phyloP scores from a whole-genome alignment of 371 early-diverging fungal species.

The Actinomortierella ambigua region DNA sequence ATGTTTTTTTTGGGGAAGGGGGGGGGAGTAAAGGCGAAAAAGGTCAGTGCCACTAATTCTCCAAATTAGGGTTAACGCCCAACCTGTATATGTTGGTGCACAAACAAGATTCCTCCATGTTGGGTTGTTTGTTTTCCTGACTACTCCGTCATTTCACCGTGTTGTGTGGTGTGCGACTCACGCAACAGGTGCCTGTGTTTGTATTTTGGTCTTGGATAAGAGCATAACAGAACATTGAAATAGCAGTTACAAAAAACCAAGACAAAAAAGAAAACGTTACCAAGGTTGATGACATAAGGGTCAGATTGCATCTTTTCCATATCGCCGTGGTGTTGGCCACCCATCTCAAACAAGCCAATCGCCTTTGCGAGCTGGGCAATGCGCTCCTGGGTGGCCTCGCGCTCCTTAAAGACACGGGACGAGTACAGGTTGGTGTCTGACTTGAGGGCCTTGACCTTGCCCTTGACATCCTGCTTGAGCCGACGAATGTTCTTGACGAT shows the following conservation, averaged over 20 bases:
- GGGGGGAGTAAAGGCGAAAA: too few relatives aligned
- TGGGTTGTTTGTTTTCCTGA: too few relatives aligned
- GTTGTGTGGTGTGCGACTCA: too few relatives aligned
- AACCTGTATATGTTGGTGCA: too few relatives aligned
- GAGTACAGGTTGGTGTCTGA: slow-evolving; percentile 35
- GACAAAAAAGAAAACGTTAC: slow-evolving; percentile 10
- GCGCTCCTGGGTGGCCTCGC: slow-evolving; percentile 35
- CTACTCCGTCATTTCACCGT: too few relatives aligned
- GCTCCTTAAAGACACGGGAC: slow-evolving; percentile 40
- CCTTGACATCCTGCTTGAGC: slow-evolving; percentile 42
- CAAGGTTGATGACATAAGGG: slow-evolving; percentile 38
- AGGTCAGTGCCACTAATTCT: too few relatives aligned
- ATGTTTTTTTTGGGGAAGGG: too few relatives aligned
- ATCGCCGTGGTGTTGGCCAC: slow-evolving; percentile 32
- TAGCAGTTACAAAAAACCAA: background rate
- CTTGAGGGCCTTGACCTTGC: slow-evolving; percentile 39
- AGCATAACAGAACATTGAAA: too few relatives aligned
- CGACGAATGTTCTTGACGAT: slow-evolving; percentile 40
- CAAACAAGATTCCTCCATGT: too few relatives aligned
- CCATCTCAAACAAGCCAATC: slow-evolving; percentile 36
- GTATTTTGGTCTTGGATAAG: too few relatives aligned
- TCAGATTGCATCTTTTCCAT: slow-evolving; percentile 40
- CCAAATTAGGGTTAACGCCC: too few relatives aligned
- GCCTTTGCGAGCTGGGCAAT: slow-evolving; percentile 36
- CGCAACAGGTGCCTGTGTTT: too few relatives aligned